Percentiles rank a stretch among this genome's conserved stretches.
These are phyloP conservation scores for Porphyrellus cyaneotinctus DNA, from an alignment of 768 basidiomycete genomes.

Conservation along the genomic window DNA sequence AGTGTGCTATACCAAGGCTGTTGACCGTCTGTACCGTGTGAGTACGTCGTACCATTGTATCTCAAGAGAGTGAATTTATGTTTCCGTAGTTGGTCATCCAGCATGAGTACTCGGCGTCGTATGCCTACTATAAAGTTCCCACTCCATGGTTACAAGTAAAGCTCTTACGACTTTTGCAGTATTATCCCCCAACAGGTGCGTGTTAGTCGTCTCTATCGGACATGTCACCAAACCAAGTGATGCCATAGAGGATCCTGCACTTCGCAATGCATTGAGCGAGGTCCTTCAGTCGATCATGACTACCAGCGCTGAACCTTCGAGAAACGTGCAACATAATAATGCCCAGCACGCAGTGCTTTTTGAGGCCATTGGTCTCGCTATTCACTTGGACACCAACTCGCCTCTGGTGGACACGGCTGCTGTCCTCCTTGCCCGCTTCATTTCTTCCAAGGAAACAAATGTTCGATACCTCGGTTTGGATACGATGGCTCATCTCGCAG, in stretches of 20 bases:
- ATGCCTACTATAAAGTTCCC: constrained; percentile 97
- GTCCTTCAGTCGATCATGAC: constrained; percentile 90
- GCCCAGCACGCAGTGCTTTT: constrained; percentile 98
- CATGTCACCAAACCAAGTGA: constrained; percentile 2
- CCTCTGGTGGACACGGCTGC: constrained; percentile 85
- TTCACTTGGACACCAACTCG: constrained; percentile 91
- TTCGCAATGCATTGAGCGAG: constrained; percentile 71
- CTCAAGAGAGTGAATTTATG: constrained; percentile 7
- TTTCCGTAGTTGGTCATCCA: constrained; percentile 76
- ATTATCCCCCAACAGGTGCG: constrained; percentile 92
- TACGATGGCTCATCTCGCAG: constrained; percentile 97
- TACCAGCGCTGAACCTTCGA: constrained; percentile 83
- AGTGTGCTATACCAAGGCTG: constrained; percentile 93
- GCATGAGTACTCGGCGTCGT: constrained; percentile 82
- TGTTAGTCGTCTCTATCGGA: constrained; percentile 3
- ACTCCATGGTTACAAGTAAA: constrained; percentile 98
- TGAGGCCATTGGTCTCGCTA: constrained; percentile 94
- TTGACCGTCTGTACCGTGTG: constrained; percentile 82
- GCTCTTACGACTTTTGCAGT: constrained; percentile 86
- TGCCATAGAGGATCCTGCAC: constrained; percentile 78
- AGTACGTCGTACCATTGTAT: constrained; percentile 15
- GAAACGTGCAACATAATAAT: constrained; percentile 98
- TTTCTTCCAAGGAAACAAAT: constrained; percentile 97
- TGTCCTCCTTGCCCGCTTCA: constrained; percentile 89
- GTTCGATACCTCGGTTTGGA: constrained; percentile 96